Evolutionary conservation across 2,329 filamentous ascomycete genomes (phyloP).

Genomic region (Aspergillus aculeatinus): DNA sequence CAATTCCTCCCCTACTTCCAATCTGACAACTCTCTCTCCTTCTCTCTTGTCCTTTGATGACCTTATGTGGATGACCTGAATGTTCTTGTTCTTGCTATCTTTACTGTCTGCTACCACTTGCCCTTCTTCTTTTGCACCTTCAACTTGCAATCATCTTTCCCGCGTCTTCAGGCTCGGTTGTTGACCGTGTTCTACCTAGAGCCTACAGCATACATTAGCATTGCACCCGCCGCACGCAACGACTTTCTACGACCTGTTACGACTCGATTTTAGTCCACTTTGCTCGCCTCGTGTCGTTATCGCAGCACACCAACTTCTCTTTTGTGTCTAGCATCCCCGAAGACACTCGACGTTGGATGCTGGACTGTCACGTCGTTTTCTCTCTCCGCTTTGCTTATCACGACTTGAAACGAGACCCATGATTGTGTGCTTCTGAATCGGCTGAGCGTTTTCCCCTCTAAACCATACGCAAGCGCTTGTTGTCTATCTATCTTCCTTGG

Average conservation of each 20-base stretch:
- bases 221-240: conserved; percentile 18
- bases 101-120: conserved; percentile 13
- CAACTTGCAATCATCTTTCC: conserved; percentile 8
- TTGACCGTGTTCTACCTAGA: conserved; percentile 6
- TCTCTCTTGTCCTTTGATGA: conserved; percentile 13
- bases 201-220: neutral
- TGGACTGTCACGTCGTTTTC: conserved; percentile 25
- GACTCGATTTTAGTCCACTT: conserved; percentile 22
- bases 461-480: conserved; percentile 21
- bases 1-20: conserved; percentile 4
- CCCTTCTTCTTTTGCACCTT: conserved; percentile 15
- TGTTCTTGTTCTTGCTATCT: conserved; percentile 5
- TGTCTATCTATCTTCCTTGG: conserved; percentile 12
- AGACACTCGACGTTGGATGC: conserved; percentile 21
- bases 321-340: conserved; percentile 4
- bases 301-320: conserved; percentile 12
- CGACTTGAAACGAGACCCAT: conserved; percentile 47
- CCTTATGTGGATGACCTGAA: conserved; percentile 21
- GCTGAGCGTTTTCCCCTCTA: conserved; percentile 24
- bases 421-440: conserved; percentile 32
- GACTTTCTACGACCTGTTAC: conserved; percentile 34
- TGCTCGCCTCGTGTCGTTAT: conserved; percentile 16
- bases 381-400: conserved; percentile 33
- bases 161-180: conserved; percentile 1
- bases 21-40: conserved; percentile 6